Evolutionary conservation across 169 alveolate genomes (phyloP).

Genomic region (Cardiosporidium cionae): DNA sequence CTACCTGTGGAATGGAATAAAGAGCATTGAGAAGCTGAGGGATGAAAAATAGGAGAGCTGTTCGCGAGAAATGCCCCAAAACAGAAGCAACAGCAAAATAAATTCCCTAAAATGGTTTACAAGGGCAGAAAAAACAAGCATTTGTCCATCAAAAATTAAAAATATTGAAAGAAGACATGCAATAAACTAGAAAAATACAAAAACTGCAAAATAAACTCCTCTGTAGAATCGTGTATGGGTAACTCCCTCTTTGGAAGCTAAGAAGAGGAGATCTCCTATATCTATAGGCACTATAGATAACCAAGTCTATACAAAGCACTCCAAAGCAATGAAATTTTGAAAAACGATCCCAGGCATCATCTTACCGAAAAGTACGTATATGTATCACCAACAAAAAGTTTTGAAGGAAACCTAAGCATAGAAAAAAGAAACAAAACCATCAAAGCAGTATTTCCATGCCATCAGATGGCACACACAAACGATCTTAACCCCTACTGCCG

Average conservation of each 20-base stretch:
- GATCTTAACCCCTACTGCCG: neutral
- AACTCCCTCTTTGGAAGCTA: too few species aligned
- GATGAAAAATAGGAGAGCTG: constrained; percentile 75
- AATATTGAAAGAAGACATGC: too few species aligned
- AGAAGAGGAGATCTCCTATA: too few species aligned
- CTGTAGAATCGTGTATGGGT: too few species aligned
- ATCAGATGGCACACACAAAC: neutral
- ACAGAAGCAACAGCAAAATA: constrained; percentile 84
- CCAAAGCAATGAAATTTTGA: neutral
- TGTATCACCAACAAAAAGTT: constrained; percentile 88
- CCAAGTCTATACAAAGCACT: too few species aligned
- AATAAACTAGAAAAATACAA: too few species aligned
- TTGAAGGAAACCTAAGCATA: constrained; percentile 74
- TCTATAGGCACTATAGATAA: too few species aligned
- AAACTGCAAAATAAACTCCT: too few species aligned
- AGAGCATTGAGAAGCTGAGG: constrained; percentile 83
- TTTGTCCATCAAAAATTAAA: too few species aligned
- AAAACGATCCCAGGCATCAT: neutral
- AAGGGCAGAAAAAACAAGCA: too few species aligned
- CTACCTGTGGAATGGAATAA: constrained; percentile 69
- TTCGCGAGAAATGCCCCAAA: constrained; percentile 81
- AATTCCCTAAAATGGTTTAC: constrained; percentile 71
- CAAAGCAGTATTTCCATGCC: neutral
- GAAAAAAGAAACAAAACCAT: too few species aligned
- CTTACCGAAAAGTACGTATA: constrained; percentile 75